A percentile compares a stretch with the other conserved stretches of the same genome.
phyloP scores from a whole-genome alignment of 1,139 yeast species.

The Protomyces lactucae-debilis region DNA sequence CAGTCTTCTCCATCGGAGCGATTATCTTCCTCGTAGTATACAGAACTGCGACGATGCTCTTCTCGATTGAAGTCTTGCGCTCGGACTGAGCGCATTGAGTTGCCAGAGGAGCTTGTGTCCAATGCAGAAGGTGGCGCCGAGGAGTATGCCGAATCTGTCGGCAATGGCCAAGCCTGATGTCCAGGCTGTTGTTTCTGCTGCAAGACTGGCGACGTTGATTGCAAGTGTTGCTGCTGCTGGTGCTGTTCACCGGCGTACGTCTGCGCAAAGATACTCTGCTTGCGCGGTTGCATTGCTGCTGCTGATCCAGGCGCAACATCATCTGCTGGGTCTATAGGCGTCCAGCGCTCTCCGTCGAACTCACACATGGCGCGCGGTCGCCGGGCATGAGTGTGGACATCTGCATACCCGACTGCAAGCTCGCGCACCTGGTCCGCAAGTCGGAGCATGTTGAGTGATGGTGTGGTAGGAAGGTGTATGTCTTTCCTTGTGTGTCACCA shows the following conservation, averaged over 20 bases:
- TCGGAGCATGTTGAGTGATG: not conserved
- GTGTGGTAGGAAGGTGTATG: not conserved
- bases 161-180: not conserved
- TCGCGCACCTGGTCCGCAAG: conserved; percentile 21
- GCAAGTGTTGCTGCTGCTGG: not conserved
- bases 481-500: not conserved
- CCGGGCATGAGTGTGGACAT: conserved; percentile 4
- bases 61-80: not conserved
- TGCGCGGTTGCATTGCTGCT: not conserved
- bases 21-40: not conserved
- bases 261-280: conserved; percentile 2
- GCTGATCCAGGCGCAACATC: not conserved
- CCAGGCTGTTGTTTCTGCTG: not conserved
- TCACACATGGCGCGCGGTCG: conserved; percentile 24
- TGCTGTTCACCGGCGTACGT: not conserved
- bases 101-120: not conserved
- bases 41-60: conserved; percentile 14
- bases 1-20: not conserved
- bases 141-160: not conserved
- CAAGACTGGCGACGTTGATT: not conserved
- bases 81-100: not conserved
- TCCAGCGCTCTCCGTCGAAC: conserved; percentile 23
- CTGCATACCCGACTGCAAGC: conserved; percentile 17
- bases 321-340: conserved; percentile 11
- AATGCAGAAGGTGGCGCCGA: not conserved